Conservation (phyloP, 805 yeast species). For the Wickerhamomyces silvicola region DNA sequence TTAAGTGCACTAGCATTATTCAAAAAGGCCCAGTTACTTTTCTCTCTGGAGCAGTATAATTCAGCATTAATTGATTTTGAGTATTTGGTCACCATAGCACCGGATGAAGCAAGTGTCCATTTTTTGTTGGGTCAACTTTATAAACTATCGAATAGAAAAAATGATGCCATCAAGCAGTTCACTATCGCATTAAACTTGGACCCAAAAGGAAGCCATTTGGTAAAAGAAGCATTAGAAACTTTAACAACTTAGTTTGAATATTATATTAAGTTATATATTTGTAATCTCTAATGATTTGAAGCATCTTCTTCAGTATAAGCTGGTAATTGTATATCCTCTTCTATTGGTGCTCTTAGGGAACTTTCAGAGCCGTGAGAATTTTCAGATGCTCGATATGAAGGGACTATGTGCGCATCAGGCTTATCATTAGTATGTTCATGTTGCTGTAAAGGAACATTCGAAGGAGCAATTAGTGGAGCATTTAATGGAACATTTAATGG, state of each 20-base stretch:
- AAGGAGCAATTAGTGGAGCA: too few species aligned
- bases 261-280: neutral
- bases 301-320: constrained; percentile 6
- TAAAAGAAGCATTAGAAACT: constrained; percentile 74
- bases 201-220: constrained; percentile 85
- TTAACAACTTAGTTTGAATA: constrained; percentile 5
- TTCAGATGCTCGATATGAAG: too few species aligned
- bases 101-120: constrained; percentile 93
- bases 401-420: too few species aligned
- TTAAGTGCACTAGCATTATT: constrained; percentile 78
- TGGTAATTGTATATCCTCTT: too few species aligned
- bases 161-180: constrained; percentile 75
- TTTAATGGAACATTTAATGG: too few species aligned
- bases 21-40: constrained; percentile 78
- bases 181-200: constrained; percentile 87
- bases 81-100: constrained; percentile 66
- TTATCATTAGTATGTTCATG: neutral
- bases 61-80: constrained; percentile 74
- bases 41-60: constrained; percentile 62
- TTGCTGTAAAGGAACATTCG: neutral
- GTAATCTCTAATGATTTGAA: too few species aligned
- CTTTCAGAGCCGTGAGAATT: too few species aligned
- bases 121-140: constrained; percentile 82
- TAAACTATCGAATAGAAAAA: constrained; percentile 65
- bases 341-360: too few species aligned